phyloP scores from a whole-genome alignment of 2,329 filamentous ascomycete genomes.

The Cytospora chrysosperma region DNA sequence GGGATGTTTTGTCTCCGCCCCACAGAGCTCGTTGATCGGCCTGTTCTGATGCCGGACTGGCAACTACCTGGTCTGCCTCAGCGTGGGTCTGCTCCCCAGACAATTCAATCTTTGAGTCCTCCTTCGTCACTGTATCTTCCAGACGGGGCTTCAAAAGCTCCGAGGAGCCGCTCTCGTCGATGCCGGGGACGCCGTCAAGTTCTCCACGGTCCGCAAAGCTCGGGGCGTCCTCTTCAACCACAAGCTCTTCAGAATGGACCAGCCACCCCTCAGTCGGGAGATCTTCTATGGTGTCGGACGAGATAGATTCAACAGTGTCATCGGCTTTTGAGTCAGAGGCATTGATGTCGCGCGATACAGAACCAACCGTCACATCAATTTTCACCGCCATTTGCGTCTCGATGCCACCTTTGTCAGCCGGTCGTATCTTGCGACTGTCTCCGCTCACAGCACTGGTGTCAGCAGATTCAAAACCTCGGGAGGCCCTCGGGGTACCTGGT shows the following conservation, averaged over 20 bases:
- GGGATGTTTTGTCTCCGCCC: not conserved
- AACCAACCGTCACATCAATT: not conserved
- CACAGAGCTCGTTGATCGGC: not conserved
- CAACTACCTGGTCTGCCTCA: too few relatives aligned
- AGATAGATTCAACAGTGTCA: not conserved
- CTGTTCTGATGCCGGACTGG: not conserved
- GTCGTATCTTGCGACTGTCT: not conserved
- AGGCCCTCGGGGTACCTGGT: not conserved
- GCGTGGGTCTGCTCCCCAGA: not conserved
- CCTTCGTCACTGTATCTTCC: not conserved
- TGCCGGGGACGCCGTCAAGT: not conserved
- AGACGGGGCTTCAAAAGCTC: not conserved
- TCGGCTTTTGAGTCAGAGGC: not conserved
- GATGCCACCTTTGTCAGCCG: not conserved
- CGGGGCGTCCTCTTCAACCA: not conserved
- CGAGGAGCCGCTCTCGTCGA: constrained; percentile 2
- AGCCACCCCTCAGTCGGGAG: constrained; percentile 10
- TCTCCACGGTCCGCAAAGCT: not conserved
- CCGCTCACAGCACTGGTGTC: not conserved
- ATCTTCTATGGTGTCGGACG: not conserved
- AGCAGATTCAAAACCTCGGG: not conserved
- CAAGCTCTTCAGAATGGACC: not conserved
- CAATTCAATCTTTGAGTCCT: not conserved
- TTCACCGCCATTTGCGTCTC: not conserved
- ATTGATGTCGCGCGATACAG: not conserved